Base-by-base conservation (phyloP, 805 yeast species). In the Kodamaea jinghongensis region DNA sequence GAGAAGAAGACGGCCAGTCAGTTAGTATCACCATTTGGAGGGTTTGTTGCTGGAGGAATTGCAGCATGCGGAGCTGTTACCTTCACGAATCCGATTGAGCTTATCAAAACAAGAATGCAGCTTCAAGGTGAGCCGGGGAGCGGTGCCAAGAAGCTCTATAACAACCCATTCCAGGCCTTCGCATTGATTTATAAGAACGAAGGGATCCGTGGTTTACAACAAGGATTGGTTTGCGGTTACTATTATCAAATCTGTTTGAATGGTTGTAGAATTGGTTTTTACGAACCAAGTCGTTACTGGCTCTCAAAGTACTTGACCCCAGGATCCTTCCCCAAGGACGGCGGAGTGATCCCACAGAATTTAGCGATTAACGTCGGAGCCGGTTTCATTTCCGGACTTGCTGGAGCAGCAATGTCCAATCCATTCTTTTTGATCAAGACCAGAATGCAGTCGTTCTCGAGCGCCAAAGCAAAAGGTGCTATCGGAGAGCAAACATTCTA, bases 21-120 rank as follows among this genome's bases (percentile, higher is more conserved):
- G 39, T 37, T 47, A 37, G 51, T 58, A 6, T 54, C 61, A n/a
- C 52, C 57, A 9, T 36, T 48, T n/a, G 61, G 63, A 7, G 60
- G 61, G 9, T 57, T 57, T 22, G 42, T 55, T 11, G 63, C 63
- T 25, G 63, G 63, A 5, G 54, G 59, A 6, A 41, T 57, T 6
- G 99, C 99, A 2, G 97, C 98, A 2, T 90, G 98, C 69, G 93
- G 95, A 39, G 98, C 99, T 0, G 99, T 93, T 32, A 91, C 97
- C 0, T 82, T 91, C 58, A 90, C 98, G 3, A 93, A 93, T 59
- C 99, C 99, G 4, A 83, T 93, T 47, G 99, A 93, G 63, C 71
- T 93, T 46, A 88, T 91, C 51, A 93, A 93, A 67, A 93, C 96
- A 6, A 72, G 98, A 66, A 86, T 91, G 95, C 99, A 93, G 62